Base-by-base conservation (phyloP, 2,329 filamentous ascomycete genomes). In the Neonectria ditissima region DNA sequence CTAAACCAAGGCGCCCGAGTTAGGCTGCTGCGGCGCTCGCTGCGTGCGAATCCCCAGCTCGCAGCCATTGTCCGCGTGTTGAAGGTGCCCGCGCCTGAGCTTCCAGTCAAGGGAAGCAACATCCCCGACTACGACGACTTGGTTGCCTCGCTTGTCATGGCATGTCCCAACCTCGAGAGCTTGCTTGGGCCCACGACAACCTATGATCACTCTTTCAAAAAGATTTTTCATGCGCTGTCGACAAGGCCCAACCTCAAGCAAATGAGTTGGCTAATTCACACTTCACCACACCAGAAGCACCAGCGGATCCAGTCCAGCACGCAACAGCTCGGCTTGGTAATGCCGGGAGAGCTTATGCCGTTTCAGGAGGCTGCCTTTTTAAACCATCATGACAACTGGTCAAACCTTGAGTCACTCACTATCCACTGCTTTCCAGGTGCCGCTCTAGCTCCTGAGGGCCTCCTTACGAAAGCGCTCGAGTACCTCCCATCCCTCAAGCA, bases 131-230 rank as follows among this genome's bases (percentile, higher is more conserved):
- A 90, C 70, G 81, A 87, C 63, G 83, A 88, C 67, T 74, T 87
- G 3, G 80, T 89, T 2, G 87, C 88, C 0, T 84, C 88, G 5
- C 76, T 91, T 24, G 80, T 91, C 61, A 89, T 89, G 87, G 84
- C 86, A 0, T 91, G 88, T 60, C 88, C 88, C 2, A 90, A 90
- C 66, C 78, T 91, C 11, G 88, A 91, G 76, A 80, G 82, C 53
- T 77, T 91, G 7, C 77, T 82, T 11, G 87, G 88, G 0, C 84
- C 86, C 41, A 81, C 86, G 58, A 81, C 83, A 2, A 75, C 77
- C 4, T 89, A 89, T 71, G 80, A 85, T 58, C 85, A 89, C 74
- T 80, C 82, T 1, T 89, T 86, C 69, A 85, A 81, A 72, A 83
- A 84, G 50, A 78, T 89, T 10, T 84, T 87, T 60, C 84, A 91